Conservation (phyloP, 176 grass and related monocot species). For the Cymbopogon citratus region DNA sequence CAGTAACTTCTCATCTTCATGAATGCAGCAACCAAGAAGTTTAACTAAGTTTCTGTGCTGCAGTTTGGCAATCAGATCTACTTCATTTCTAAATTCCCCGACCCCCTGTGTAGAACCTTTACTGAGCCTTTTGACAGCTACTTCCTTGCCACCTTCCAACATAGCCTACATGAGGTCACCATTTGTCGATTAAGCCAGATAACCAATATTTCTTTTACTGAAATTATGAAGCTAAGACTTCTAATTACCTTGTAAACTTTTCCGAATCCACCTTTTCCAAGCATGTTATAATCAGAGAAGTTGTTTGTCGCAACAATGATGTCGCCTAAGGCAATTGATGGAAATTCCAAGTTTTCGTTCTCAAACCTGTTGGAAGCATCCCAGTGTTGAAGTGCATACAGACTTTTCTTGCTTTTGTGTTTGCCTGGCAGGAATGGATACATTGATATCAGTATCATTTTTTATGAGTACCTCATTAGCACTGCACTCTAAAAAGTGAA, state of each 20-base stretch:
- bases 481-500: background rate
- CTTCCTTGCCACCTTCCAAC: slow-evolving; percentile 34
- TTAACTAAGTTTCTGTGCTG: background rate
- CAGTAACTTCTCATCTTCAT: background rate
- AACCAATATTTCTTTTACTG: background rate
- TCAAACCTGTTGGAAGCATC: background rate
- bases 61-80: background rate
- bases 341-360: background rate
- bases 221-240: background rate
- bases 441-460: background rate
- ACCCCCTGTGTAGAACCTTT: background rate
- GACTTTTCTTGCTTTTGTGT: slow-evolving; percentile 5
- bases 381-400: background rate
- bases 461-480: background rate
- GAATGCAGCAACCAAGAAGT: background rate
- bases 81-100: background rate
- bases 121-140: slow-evolving; percentile 52
- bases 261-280: slow-evolving; percentile 55
- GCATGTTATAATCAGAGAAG: slow-evolving; percentile 39
- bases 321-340: slow-evolving; percentile 29
- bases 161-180: slow-evolving; percentile 28
- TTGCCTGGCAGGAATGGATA: background rate
- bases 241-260: slow-evolving; percentile 48
- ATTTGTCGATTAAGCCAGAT: background rate
- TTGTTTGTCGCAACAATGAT: slow-evolving; percentile 37